These are phyloP conservation scores for Fusarium begoniae DNA, from an alignment of 2,329 filamentous ascomycete species.

Conservation along the genomic window DNA sequence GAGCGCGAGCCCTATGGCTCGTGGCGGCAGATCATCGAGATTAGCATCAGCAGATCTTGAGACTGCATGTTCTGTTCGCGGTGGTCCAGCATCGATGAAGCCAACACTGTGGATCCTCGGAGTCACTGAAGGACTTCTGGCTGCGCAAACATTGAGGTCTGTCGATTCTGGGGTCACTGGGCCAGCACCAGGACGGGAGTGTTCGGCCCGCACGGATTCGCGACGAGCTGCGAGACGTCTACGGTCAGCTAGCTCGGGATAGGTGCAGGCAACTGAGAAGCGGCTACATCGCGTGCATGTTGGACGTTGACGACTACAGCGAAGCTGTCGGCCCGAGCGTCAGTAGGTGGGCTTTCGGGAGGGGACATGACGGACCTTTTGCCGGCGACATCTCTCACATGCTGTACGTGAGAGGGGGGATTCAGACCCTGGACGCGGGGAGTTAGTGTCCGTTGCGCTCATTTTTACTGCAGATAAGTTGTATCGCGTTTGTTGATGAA, in stretches of 20 bases:
- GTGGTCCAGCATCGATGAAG: fast-evolving
- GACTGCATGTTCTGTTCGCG: neutral
- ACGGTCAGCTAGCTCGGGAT: neutral
- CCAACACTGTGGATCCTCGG: neutral
- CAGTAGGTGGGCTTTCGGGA: neutral
- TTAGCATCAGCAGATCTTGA: fast-evolving
- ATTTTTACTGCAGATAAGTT: neutral
- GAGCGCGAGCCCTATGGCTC: neutral
- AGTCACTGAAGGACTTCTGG: neutral
- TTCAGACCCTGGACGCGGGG: neutral
- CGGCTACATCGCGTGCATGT: neutral
- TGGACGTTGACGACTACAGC: neutral
- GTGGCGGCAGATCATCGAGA: neutral
- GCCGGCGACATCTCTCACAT: neutral
- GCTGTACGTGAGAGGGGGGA: neutral
- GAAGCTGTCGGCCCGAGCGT: neutral
- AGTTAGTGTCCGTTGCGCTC: neutral
- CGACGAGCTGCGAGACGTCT: neutral
- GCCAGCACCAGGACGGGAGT: too few species aligned
- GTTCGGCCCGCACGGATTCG: neutral
- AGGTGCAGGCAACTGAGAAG: neutral
- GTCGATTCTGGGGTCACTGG: neutral
- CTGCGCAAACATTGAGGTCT: neutral
- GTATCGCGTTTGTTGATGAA: neutral
- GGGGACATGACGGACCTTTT: neutral